Conservation (phyloP, 2,329 filamentous ascomycete genomes). For the Elsinoe batatas region DNA sequence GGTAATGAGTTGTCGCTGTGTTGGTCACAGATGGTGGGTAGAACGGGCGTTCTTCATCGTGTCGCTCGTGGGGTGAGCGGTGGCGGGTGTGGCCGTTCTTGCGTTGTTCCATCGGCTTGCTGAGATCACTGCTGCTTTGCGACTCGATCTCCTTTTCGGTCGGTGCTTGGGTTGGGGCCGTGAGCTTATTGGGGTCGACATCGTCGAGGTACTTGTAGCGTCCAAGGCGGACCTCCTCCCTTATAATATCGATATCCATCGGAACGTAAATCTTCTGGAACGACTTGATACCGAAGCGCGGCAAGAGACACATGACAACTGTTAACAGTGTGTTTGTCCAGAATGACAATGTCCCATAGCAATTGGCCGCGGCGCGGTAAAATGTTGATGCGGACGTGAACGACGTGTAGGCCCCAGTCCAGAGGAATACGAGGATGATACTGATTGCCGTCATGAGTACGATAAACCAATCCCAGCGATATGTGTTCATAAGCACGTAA, state of each 20-base stretch:
- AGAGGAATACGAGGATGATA: constrained; percentile 82
- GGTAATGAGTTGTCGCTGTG: constrained; percentile 68
- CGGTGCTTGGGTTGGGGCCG: constrained; percentile 34
- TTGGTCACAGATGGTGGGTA: constrained; percentile 82
- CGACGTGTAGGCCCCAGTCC: constrained; percentile 80
- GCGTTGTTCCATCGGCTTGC: constrained; percentile 36
- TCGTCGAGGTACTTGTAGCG: constrained; percentile 66
- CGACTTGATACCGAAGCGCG: constrained; percentile 76
- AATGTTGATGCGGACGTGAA: constrained; percentile 52
- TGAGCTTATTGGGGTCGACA: constrained; percentile 32
- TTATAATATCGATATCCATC: constrained; percentile 85
- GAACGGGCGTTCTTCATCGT: constrained; percentile 79
- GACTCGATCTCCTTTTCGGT: constrained; percentile 39
- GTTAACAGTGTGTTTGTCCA: constrained; percentile 78
- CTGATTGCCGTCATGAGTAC: constrained; percentile 72
- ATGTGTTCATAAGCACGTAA: constrained; percentile 93
- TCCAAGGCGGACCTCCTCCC: constrained; percentile 78
- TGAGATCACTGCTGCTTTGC: constrained; percentile 49
- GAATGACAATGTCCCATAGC: constrained; percentile 73
- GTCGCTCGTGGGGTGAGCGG: constrained; percentile 36
- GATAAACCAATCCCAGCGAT: constrained; percentile 97
- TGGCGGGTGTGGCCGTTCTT: constrained; percentile 47
- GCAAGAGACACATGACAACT: constrained; percentile 71
- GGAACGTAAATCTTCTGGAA: constrained; percentile 92
- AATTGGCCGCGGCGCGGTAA: constrained; percentile 66